These are phyloP conservation scores for Orbilia oligospora DNA, from an alignment of 2,329 filamentous ascomycete genomes.

Conservation along the genomic window DNA sequence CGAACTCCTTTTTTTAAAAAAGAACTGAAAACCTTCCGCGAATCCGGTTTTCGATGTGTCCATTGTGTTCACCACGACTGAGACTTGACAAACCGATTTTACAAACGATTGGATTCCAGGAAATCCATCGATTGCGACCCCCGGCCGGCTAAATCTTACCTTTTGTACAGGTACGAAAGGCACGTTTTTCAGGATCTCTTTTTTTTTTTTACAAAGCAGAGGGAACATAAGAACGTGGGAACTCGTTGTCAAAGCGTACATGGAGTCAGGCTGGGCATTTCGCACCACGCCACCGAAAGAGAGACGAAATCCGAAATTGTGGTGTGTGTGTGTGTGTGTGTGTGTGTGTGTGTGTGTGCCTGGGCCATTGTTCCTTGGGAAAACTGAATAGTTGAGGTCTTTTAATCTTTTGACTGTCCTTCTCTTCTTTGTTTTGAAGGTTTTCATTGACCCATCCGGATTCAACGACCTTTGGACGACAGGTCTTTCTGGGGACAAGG, in stretches of 20 bases:
- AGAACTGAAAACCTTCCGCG: neutral
- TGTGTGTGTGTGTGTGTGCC: constrained; percentile 16
- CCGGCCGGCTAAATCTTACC: constrained; percentile 45
- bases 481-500: constrained; percentile 57
- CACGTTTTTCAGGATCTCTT: constrained; percentile 18
- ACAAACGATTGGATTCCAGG: constrained; percentile 47
- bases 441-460: constrained; percentile 34
- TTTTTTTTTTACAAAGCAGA: constrained; percentile 6
- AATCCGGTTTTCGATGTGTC: constrained; percentile 38
- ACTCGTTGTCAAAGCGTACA: constrained; percentile 57
- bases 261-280: constrained; percentile 36
- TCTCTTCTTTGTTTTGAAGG: constrained; percentile 19
- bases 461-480: constrained; percentile 58
- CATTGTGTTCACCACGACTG: constrained; percentile 25
- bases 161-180: constrained; percentile 19
- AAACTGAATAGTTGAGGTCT: constrained; percentile 15
- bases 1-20: constrained; percentile 20
- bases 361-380: constrained; percentile 36
- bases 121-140: constrained; percentile 48
- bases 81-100: constrained; percentile 37
- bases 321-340: constrained; percentile 18
- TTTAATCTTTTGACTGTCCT: constrained; percentile 29
- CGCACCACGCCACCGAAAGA: constrained; percentile 52
- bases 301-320: constrained; percentile 54
- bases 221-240: constrained; percentile 19